Conservation (phyloP, 2,329 filamentous ascomycete species). For the Neopestalotiopsis sp. region DNA sequence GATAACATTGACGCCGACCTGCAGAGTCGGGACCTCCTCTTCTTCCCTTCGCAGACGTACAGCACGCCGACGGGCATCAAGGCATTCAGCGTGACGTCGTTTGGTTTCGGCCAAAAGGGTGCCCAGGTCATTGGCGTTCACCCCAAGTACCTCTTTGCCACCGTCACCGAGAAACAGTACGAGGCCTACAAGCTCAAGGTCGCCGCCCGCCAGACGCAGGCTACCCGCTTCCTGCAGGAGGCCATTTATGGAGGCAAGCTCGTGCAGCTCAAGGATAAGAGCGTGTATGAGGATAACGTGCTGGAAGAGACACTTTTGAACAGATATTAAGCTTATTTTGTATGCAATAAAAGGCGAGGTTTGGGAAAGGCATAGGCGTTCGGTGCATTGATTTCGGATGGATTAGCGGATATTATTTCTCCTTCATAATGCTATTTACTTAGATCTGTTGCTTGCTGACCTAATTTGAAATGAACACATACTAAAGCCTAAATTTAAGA, state of each 20-base stretch:
- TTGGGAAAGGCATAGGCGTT: neutral
- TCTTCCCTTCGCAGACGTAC: slow-evolving; percentile 13
- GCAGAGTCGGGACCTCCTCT: slow-evolving; percentile 4
- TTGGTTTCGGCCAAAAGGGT: slow-evolving; percentile 51
- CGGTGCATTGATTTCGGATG: neutral
- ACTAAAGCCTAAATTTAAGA: too few relatives aligned
- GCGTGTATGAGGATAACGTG: slow-evolving; percentile 10
- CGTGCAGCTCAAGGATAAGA: slow-evolving; percentile 18
- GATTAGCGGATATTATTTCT: neutral
- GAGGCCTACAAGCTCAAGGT: slow-evolving; percentile 21
- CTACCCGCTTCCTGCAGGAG: slow-evolving; percentile 9
- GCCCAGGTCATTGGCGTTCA: slow-evolving; percentile 41
- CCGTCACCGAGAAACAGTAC: slow-evolving; percentile 26
- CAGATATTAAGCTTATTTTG: neutral
- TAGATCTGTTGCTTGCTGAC: neutral
- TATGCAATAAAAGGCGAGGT: neutral
- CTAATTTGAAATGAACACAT: too few relatives aligned
- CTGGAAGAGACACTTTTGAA: slow-evolving; percentile 3
- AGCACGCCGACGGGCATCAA: slow-evolving; percentile 24
- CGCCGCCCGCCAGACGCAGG: neutral
- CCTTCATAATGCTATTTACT: neutral
- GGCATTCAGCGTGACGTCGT: slow-evolving; percentile 44
- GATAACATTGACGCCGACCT: slow-evolving; percentile 73
- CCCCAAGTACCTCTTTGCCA: slow-evolving; percentile 40
- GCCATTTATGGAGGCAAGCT: slow-evolving; percentile 10